phyloP scores from a whole-genome alignment of 73 alveolate species.

The Tetrahymena malaccensis region DNA sequence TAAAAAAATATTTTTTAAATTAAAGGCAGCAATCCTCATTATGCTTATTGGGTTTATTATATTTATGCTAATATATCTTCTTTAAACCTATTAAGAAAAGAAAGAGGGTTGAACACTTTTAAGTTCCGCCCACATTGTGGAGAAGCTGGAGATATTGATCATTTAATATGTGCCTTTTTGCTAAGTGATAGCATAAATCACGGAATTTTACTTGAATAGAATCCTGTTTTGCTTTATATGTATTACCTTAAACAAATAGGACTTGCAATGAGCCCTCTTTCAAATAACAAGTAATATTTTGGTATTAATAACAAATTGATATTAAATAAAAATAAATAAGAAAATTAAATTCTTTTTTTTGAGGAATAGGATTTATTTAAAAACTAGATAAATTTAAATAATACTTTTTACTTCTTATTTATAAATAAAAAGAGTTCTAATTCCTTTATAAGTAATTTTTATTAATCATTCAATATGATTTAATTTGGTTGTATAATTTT shows the following conservation, averaged over 20 bases:
- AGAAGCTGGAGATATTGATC: conserved; percentile 72
- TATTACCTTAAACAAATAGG: conserved; percentile 67
- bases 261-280: conserved; percentile 66
- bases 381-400: neutral
- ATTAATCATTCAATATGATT: neutral
- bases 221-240: conserved; percentile 50
- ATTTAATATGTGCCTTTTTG: conserved; percentile 56
- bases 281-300: conserved; percentile 48
- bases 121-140: conserved; percentile 71
- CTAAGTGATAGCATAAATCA: conserved; percentile 46
- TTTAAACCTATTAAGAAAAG: conserved; percentile 50
- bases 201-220: conserved; percentile 45
- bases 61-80: conserved; percentile 52
- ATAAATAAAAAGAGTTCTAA: neutral
- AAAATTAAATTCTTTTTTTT: neutral
- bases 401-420: too few species aligned
- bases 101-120: conserved; percentile 45
- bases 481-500: neutral
- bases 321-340: neutral
- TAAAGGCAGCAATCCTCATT: conserved; percentile 39
- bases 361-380: too few species aligned
- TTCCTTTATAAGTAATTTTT: neutral
- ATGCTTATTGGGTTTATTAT: conserved; percentile 62
- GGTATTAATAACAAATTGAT: neutral
- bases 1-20: too few species aligned